Evolutionary conservation across 129 eudicot species (phyloP).

Genomic region (Deinandra increscens): DNA sequence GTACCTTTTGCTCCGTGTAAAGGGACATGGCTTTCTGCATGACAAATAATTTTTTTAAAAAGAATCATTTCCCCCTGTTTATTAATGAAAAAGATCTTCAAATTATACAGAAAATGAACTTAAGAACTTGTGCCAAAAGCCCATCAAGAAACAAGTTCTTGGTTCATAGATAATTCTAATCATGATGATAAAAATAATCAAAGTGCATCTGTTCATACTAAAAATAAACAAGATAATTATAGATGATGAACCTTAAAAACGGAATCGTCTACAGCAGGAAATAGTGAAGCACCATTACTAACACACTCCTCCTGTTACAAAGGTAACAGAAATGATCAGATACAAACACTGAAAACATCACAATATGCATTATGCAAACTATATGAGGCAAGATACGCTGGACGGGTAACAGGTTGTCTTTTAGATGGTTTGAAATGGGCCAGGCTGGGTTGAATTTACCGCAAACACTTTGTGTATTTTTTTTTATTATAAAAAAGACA

Average conservation of each 20-base stretch:
- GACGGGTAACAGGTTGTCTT: background rate
- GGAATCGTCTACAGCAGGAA: constrained; percentile 47
- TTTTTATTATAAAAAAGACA: background rate
- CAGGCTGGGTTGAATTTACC: background rate
- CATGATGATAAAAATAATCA: background rate
- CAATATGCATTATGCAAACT: background rate
- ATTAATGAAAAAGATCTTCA: background rate
- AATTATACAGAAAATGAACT: background rate
- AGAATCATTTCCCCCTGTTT: background rate
- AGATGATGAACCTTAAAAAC: constrained; percentile 59
- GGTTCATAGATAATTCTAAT: background rate
- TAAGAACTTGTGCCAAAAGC: background rate
- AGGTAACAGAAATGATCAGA: constrained; percentile 15
- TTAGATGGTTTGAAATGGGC: background rate
- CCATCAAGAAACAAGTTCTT: background rate
- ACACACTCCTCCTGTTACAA: constrained; percentile 39
- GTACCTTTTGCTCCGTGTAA: constrained; percentile 53
- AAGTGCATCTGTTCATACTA: constrained; percentile 2
- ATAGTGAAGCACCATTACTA: constrained; percentile 28
- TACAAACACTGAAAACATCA: background rate
- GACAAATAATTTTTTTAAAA: background rate
- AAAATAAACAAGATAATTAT: background rate
- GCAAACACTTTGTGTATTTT: background rate
- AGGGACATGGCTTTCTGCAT: constrained; percentile 82
- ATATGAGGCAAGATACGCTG: background rate